A percentile compares a stretch with the other conserved stretches of the same genome.
Conservation (phyloP, 139 green algal species). For the Asterochloris erici region DNA sequence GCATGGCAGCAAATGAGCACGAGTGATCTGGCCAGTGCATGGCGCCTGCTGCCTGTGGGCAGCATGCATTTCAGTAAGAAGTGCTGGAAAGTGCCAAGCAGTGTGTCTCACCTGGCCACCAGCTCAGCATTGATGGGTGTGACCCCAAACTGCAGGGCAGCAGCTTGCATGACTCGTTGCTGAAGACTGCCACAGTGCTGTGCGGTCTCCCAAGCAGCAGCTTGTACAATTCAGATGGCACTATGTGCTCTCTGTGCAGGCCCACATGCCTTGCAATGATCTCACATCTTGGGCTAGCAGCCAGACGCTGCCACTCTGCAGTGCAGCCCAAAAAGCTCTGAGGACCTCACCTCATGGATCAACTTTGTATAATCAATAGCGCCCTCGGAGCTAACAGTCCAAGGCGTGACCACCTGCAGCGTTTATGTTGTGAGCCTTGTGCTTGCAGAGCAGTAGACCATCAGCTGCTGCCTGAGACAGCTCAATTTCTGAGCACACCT, state of each 20-base stretch:
- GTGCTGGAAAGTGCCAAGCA: background rate
- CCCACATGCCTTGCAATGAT: background rate
- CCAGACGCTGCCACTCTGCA: too few relatives aligned
- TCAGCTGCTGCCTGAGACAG: too few relatives aligned
- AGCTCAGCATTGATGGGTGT: background rate
- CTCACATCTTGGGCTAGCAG: background rate
- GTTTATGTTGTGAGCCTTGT: background rate
- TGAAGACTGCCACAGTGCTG: background rate
- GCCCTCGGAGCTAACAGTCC: conserved; percentile 86
- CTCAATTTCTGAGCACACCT: too few relatives aligned
- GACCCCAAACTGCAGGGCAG: conserved; percentile 3
- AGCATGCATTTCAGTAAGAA: background rate
- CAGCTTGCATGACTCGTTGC: background rate
- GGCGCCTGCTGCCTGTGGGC: background rate
- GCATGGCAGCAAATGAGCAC: background rate
- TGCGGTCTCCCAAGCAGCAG: too few relatives aligned
- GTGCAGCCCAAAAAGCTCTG: background rate
- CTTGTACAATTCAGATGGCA: background rate
- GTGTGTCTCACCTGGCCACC: background rate
- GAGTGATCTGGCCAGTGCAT: background rate
- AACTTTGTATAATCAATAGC: conserved; percentile 98
- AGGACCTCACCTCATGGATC: conserved; percentile 57
- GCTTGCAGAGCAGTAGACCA: background rate
- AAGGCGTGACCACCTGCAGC: conserved; percentile 54
- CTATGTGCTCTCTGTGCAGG: background rate